phyloP scores from a whole-genome alignment of 805 yeast genomes.

The Sugiyamaella lignohabitans region DNA sequence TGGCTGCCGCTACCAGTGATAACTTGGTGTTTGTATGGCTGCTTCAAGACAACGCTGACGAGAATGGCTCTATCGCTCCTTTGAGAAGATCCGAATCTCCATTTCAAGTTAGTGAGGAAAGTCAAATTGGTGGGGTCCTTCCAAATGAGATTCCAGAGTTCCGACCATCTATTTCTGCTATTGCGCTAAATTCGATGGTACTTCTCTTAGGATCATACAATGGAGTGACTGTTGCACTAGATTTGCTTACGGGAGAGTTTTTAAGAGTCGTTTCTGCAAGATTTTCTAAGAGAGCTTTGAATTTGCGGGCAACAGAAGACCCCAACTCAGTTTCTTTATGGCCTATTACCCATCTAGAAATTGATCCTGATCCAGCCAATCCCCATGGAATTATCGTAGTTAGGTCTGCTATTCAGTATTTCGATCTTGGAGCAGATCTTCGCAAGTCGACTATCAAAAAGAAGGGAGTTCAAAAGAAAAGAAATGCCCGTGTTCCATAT shows the following conservation, averaged over 20 bases:
- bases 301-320: slow-evolving; percentile 13
- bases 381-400: slow-evolving; percentile 27
- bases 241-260: slow-evolving; percentile 24
- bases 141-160: background rate
- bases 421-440: slow-evolving; percentile 27
- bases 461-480: slow-evolving; percentile 20
- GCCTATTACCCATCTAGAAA: slow-evolving; percentile 25
- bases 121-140: background rate
- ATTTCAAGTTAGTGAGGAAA: slow-evolving; percentile 11
- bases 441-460: slow-evolving; percentile 16
- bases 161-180: slow-evolving; percentile 21
- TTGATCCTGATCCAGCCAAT: slow-evolving; percentile 26
- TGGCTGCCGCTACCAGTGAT: slow-evolving; percentile 19
- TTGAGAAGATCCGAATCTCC: slow-evolving; percentile 16
- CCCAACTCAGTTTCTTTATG: slow-evolving; percentile 16
- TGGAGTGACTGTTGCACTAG: slow-evolving; percentile 26
- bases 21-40: slow-evolving; percentile 18
- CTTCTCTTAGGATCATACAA: slow-evolving; percentile 25
- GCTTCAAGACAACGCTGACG: slow-evolving; percentile 8
- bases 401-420: slow-evolving; percentile 24
- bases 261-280: slow-evolving; percentile 27
- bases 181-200: slow-evolving; percentile 29
- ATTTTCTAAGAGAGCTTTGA: slow-evolving; percentile 24
- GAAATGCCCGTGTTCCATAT: slow-evolving; percentile 11
- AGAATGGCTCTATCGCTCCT: slow-evolving; percentile 9